phyloP scores from a whole-genome alignment of 768 basidiomycete species.

The Cyclocybe cylindracea region DNA sequence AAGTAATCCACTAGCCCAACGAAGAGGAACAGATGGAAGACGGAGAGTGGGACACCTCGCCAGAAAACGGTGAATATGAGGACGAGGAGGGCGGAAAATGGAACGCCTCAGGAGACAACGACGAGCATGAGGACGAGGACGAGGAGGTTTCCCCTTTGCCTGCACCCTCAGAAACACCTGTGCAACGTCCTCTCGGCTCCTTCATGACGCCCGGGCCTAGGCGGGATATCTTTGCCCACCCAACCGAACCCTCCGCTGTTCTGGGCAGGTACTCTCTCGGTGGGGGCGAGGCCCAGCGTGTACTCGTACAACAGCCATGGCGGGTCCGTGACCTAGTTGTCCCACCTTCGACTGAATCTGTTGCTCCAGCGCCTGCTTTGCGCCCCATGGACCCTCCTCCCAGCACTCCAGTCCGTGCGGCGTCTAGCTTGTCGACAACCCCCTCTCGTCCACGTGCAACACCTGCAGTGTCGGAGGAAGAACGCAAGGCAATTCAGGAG shows the following conservation, averaged over 20 bases:
- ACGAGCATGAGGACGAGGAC: slow-evolving; percentile 23
- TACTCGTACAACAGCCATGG: slow-evolving; percentile 55
- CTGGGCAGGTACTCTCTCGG: slow-evolving; percentile 44
- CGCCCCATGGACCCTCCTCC: slow-evolving; percentile 4
- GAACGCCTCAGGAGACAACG: slow-evolving; percentile 7
- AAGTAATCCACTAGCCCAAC: too few species aligned
- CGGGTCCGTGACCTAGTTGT: slow-evolving; percentile 56
- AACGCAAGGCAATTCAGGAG: slow-evolving; percentile 62
- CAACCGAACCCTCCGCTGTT: slow-evolving; percentile 4
- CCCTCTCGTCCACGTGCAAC: slow-evolving; percentile 7
- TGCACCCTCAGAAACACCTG: slow-evolving; percentile 27
- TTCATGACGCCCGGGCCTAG: slow-evolving; percentile 62
- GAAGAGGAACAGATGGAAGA: too few species aligned
- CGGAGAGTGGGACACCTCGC: too few species aligned
- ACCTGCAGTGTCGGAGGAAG: slow-evolving; percentile 41
- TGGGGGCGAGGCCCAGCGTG: slow-evolving; percentile 46
- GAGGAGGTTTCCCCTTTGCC: slow-evolving; percentile 14
- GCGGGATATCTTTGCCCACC: slow-evolving; percentile 13
- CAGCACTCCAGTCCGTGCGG: not conserved
- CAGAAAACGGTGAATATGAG: not conserved
- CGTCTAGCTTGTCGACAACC: not conserved
- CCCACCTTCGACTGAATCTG: slow-evolving; percentile 21
- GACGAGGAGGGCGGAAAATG: slow-evolving; percentile 1
- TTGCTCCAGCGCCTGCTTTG: not conserved
- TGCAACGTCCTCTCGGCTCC: slow-evolving; percentile 30